Percentiles rank a stretch among this genome's conserved stretches.
Evolutionary conservation across 2,329 filamentous ascomycete species (phyloP).

Genomic region (Curvularia spicifera): DNA sequence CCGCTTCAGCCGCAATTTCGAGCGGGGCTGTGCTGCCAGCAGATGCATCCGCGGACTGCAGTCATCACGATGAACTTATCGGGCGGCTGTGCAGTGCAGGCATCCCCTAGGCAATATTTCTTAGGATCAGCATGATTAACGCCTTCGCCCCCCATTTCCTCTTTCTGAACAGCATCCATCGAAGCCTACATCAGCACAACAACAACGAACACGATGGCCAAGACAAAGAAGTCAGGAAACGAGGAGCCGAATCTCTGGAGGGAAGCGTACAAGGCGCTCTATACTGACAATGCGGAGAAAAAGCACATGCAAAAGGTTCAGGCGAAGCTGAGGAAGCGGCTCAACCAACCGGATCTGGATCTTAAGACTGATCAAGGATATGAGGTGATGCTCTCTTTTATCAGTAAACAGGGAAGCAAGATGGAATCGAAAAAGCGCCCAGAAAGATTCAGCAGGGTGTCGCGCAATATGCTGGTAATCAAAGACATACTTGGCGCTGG

Average conservation of each 20-base stretch:
- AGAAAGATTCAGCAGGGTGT: constrained; percentile 19
- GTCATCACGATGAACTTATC: neutral
- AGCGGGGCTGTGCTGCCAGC: neutral
- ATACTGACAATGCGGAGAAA: constrained; percentile 19
- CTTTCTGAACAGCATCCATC: neutral
- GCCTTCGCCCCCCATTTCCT: neutral
- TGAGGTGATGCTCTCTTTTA: constrained; percentile 18
- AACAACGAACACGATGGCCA: neutral
- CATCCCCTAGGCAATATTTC: neutral
- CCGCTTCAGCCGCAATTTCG: neutral
- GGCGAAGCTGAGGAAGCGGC: constrained; percentile 18
- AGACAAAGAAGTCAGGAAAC: constrained; percentile 1
- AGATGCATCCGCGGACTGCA: neutral
- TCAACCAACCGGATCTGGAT: constrained; percentile 22
- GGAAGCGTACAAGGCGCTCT: constrained; percentile 23
- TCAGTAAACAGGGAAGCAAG: constrained; percentile 12
- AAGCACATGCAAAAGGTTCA: constrained; percentile 24
- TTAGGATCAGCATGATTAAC: neutral
- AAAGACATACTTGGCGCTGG: constrained; percentile 24
- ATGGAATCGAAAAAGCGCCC: constrained; percentile 14
- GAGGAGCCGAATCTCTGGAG: constrained; percentile 23
- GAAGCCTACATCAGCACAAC: neutral
- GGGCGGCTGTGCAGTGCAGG: neutral
- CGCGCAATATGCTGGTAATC: constrained; percentile 21
- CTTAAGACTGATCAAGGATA: constrained; percentile 24